These are phyloP conservation scores for Seiridium cupressi DNA, from an alignment of 2,329 filamentous ascomycete genomes.

Conservation along the genomic window DNA sequence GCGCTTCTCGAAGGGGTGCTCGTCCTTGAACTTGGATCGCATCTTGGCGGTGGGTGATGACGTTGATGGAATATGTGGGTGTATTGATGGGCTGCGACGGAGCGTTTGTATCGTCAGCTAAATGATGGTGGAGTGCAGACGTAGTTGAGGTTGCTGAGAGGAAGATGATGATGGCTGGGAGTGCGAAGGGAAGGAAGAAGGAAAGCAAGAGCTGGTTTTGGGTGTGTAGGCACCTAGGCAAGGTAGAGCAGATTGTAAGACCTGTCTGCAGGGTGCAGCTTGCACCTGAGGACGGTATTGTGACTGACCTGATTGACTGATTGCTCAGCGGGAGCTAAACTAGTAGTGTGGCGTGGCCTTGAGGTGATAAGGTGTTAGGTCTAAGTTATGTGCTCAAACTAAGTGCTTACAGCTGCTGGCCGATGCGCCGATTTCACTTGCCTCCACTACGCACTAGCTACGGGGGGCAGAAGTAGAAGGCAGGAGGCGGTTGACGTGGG, in stretches of 20 bases:
- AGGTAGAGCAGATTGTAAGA: not conserved
- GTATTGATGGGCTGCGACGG: not conserved
- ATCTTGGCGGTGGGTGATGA: slow-evolving; percentile 57
- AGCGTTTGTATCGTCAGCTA: not conserved
- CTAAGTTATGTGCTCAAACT: too few species aligned
- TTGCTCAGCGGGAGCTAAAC: not conserved
- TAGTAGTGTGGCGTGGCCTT: too few species aligned
- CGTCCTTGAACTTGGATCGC: slow-evolving; percentile 99
- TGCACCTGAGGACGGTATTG: not conserved
- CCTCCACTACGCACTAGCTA: not conserved
- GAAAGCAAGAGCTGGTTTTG: not conserved
- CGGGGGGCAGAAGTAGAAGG: not conserved
- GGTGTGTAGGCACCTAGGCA: not conserved
- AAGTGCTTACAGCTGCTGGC: too few species aligned
- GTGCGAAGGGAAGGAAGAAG: not conserved
- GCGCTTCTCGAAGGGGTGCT: slow-evolving; percentile 99
- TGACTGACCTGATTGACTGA: not conserved
- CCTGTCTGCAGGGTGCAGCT: not conserved
- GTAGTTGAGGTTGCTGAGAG: not conserved
- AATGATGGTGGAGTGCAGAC: too few species aligned
- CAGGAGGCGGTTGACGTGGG: not conserved
- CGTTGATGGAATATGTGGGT: not conserved
- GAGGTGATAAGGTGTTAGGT: too few species aligned
- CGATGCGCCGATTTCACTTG: too few species aligned
- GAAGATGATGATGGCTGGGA: not conserved